A percentile compares a stretch with the other conserved stretches of the same genome.
These are phyloP conservation scores for Chlorella sp. DNA, from an alignment of 139 green algal genomes.

Conservation along the genomic window DNA sequence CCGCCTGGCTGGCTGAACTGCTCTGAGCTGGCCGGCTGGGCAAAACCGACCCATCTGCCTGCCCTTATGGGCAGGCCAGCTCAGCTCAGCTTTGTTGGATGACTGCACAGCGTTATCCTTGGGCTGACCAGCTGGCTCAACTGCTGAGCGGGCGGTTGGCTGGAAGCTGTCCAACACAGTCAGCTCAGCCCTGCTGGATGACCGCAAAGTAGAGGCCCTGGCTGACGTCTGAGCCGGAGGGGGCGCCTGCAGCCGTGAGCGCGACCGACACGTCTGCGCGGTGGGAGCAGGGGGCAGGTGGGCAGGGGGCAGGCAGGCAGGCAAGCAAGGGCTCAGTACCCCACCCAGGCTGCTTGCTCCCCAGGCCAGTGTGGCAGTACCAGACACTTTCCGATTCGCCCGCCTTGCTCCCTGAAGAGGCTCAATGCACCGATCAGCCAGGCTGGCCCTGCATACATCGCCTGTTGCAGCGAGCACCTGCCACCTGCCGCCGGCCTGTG, in stretches of 20 bases:
- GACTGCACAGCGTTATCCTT: too few species aligned
- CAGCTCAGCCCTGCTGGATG: neutral
- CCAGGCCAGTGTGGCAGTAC: neutral
- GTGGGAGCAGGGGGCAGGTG: neutral
- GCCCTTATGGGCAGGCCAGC: too few species aligned
- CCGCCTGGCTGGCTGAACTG: too few species aligned
- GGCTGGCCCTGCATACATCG: too few species aligned
- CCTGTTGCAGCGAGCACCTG: too few species aligned
- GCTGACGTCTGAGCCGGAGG: neutral
- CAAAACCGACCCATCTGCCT: too few species aligned
- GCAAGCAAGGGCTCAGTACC: neutral
- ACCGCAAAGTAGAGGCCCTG: neutral
- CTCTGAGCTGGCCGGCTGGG: too few species aligned
- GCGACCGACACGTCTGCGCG: constrained; percentile 7
- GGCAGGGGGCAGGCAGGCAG: neutral
- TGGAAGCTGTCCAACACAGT: neutral
- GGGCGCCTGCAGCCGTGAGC: neutral
- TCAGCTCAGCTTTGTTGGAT: too few species aligned
- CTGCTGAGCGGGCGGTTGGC: neutral
- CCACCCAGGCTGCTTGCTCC: neutral
- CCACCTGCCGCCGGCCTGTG: too few species aligned
- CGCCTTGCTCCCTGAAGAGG: too few species aligned
- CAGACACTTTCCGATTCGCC: too few species aligned
- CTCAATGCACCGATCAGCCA: too few species aligned
- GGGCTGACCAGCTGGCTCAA: neutral